Conservation (phyloP, 306 rosid species). For the Glycine latifolia region DNA sequence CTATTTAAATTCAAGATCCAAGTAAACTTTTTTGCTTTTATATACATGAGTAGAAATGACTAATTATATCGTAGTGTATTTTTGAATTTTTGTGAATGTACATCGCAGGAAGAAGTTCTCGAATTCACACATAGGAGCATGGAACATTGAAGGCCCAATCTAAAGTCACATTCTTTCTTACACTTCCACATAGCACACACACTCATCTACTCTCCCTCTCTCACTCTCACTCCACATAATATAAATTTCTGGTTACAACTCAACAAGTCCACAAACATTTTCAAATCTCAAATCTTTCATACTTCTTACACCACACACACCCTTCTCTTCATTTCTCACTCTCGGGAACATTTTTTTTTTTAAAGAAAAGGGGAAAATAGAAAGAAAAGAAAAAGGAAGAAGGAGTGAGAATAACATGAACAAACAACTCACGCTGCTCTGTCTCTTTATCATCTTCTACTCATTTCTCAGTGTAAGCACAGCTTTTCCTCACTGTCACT, state of each 20-base stretch:
- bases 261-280: conserved; percentile 75
- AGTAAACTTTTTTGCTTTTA: too few relatives aligned
- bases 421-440: conserved; percentile 53
- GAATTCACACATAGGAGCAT: conserved; percentile 39
- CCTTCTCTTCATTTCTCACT: conserved; percentile 15
- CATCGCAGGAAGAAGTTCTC: conserved; percentile 36
- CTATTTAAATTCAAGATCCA: too few relatives aligned
- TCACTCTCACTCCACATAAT: conserved; percentile 36
- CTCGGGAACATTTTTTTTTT: neutral
- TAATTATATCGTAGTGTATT: too few relatives aligned
- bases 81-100: conserved; percentile 22
- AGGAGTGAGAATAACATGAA: conserved; percentile 46
- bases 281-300: conserved; percentile 18
- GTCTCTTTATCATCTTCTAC: conserved; percentile 66
- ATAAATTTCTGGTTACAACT: conserved; percentile 60
- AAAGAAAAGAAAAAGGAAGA: neutral
- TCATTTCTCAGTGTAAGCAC: conserved; percentile 73
- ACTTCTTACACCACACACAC: neutral
- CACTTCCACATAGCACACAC: neutral
- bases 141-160: conserved; percentile 48
- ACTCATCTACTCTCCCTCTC: neutral
- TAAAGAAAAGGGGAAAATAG: neutral
- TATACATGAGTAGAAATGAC: too few relatives aligned
- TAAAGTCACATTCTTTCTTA: conserved; percentile 35
- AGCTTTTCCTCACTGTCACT: conserved; percentile 7